A percentile compares a stretch with the other conserved stretches of the same genome.
phyloP scores from a whole-genome alignment of 176 grass and related monocot genomes.

The Tillandsia fasciculata region DNA sequence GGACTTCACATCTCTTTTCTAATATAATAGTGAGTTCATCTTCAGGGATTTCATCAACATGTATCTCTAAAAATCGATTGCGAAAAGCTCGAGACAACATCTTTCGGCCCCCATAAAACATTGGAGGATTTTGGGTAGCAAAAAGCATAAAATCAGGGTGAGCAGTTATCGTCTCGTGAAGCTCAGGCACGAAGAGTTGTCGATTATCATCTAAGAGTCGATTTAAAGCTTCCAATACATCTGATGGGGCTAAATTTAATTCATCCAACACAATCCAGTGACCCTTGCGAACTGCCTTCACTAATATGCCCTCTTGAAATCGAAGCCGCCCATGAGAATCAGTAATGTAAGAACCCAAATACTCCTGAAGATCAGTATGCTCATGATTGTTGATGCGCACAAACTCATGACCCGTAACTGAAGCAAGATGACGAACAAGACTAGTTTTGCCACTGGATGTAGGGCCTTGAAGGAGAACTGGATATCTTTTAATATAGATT shows the following conservation, averaged over 20 bases:
- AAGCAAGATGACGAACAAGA: constrained; percentile 76
- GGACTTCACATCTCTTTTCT: constrained; percentile 45
- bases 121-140: constrained; percentile 88
- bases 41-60: constrained; percentile 97
- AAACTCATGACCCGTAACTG: constrained; percentile 79
- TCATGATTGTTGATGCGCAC: constrained; percentile 98
- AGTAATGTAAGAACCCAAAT: constrained; percentile 77
- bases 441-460: constrained; percentile 98
- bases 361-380: constrained; percentile 97
- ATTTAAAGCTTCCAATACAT: constrained; percentile 97
- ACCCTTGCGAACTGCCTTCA: constrained; percentile 86
- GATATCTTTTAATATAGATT: constrained; percentile 82
- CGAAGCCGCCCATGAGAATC: constrained; percentile 66
- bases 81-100: constrained; percentile 91
- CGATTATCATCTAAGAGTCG: constrained; percentile 92
- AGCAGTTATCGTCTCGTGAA: constrained; percentile 70
- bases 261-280: constrained; percentile 98
- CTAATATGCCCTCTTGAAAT: constrained; percentile 90
- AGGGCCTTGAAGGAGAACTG: constrained; percentile 89
- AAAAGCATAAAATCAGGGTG: constrained; percentile 98
- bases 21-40: constrained; percentile 64
- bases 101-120: constrained; percentile 84
- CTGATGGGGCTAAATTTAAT: constrained; percentile 95
- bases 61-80: constrained; percentile 88
- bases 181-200: constrained; percentile 86